Evolutionary conservation across 2,329 filamentous ascomycete species (phyloP).

Genomic region (Colletotrichum zoysiae): DNA sequence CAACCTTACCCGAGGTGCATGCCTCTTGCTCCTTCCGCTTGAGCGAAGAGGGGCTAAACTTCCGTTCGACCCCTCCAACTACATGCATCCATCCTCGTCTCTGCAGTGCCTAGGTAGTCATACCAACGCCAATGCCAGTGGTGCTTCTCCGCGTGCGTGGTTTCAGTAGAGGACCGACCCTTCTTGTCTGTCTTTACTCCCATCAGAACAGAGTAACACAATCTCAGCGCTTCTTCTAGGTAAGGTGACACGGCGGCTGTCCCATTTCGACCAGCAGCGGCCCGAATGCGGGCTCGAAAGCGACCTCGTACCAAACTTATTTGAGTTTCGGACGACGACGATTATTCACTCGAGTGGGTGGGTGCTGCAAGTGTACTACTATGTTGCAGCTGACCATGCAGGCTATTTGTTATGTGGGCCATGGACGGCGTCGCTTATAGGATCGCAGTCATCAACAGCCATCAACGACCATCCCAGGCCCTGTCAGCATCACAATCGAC

Average conservation of each 20-base stretch:
- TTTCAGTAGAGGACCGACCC: not conserved
- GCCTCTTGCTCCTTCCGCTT: conserved; percentile 10
- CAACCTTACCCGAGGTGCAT: conserved; percentile 30
- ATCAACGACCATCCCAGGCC: not conserved
- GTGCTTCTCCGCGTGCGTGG: conserved; percentile 23
- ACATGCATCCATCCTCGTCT: conserved; percentile 1
- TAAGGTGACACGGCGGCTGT: not conserved
- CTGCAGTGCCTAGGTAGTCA: not conserved
- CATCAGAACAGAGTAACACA: not conserved
- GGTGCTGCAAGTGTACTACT: conserved; percentile 1
- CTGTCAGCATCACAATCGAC: conserved; percentile 23
- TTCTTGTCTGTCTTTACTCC: not conserved
- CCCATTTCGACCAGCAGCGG: not conserved
- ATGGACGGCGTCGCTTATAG: conserved; percentile 25
- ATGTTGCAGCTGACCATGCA: not conserved
- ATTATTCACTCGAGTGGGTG: conserved; percentile 21
- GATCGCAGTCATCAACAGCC: conserved; percentile 11
- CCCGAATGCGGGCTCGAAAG: not conserved
- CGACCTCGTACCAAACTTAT: conserved; percentile 6
- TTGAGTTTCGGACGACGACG: not conserved
- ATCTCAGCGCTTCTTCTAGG: not conserved
- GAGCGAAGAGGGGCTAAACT: conserved; percentile 33
- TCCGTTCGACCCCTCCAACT: conserved; percentile 38
- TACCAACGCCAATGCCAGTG: not conserved
- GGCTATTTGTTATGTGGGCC: conserved; percentile 36